Evolutionary conservation across 2,329 filamentous ascomycete genomes (phyloP).

Genomic region (Phyllosticta paracitricarpa): DNA sequence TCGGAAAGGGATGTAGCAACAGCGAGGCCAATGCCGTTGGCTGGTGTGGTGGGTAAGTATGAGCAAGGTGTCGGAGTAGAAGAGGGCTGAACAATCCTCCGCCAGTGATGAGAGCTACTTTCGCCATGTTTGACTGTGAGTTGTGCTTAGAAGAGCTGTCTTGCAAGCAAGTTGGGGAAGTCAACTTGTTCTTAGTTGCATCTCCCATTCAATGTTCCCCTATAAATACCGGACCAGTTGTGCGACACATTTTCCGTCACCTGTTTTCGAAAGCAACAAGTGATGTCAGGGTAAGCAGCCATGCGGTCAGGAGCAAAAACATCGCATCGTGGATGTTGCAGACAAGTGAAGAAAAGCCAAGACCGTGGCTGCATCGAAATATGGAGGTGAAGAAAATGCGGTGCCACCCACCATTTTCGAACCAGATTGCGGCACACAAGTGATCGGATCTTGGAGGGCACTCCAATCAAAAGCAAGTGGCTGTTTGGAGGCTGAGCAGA

Average conservation of each 20-base stretch:
- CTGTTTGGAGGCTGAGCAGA: background rate
- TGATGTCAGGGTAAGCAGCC: background rate
- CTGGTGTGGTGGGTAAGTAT: slow-evolving; percentile 16
- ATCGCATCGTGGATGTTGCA: background rate
- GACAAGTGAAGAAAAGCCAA: background rate
- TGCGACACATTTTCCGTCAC: background rate
- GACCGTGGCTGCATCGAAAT: background rate
- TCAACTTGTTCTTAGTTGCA: background rate
- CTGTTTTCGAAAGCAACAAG: background rate
- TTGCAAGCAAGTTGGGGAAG: background rate
- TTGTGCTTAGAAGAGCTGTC: background rate
- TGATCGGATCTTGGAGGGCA: background rate
- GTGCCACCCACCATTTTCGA: background rate
- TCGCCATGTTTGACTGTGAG: background rate
- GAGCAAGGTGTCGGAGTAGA: background rate
- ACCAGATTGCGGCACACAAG: background rate
- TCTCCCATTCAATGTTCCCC: background rate
- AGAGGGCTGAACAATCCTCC: background rate
- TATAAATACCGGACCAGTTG: background rate
- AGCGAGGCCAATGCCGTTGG: slow-evolving; percentile 35
- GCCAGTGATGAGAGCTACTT: background rate
- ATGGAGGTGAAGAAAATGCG: background rate
- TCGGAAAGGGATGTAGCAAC: slow-evolving; percentile 30
- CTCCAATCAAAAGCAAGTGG: background rate
- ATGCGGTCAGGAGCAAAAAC: too few relatives aligned